These are phyloP conservation scores for Phtheirospermum japonicum DNA, from an alignment of 257 asterid genomes.

Conservation along the genomic window DNA sequence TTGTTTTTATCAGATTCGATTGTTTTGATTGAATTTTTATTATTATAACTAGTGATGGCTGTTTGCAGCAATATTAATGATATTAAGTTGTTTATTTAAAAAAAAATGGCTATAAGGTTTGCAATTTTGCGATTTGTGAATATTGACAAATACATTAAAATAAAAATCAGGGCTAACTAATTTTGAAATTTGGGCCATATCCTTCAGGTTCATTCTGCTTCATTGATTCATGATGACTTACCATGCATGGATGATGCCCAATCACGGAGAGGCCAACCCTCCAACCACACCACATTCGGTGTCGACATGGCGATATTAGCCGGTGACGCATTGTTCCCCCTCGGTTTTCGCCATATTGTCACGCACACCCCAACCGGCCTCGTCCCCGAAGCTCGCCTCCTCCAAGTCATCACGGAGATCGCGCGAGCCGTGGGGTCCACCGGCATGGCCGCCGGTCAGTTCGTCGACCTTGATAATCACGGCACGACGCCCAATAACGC, in stretches of 20 bases:
- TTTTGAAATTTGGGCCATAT: too few species aligned
- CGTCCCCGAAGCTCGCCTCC: constrained; percentile 67
- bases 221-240: constrained; percentile 85
- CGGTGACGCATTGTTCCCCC: constrained; percentile 93
- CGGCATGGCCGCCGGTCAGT: constrained; percentile 97
- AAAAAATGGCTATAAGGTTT: too few species aligned
- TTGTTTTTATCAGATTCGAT: too few species aligned
- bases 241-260: constrained; percentile 99
- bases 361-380: constrained; percentile 76
- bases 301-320: constrained; percentile 96
- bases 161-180: too few species aligned
- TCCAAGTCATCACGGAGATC: constrained; percentile 75
- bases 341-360: constrained; percentile 89
- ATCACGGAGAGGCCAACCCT: constrained; percentile 81
- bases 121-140: too few species aligned
- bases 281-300: constrained; percentile 83
- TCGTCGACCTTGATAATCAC: constrained; percentile 59
- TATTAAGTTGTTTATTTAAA: too few species aligned
- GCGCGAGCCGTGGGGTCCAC: constrained; percentile 98
- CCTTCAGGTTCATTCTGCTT: constrained; percentile 89
- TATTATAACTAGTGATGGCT: too few species aligned
- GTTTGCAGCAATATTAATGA: too few species aligned
- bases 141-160: too few species aligned
- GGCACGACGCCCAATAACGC: constrained; percentile 56
- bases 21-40: too few species aligned